Conservation (phyloP, 2,329 filamentous ascomycete genomes). For the Exophiala phaeomuriformis region DNA sequence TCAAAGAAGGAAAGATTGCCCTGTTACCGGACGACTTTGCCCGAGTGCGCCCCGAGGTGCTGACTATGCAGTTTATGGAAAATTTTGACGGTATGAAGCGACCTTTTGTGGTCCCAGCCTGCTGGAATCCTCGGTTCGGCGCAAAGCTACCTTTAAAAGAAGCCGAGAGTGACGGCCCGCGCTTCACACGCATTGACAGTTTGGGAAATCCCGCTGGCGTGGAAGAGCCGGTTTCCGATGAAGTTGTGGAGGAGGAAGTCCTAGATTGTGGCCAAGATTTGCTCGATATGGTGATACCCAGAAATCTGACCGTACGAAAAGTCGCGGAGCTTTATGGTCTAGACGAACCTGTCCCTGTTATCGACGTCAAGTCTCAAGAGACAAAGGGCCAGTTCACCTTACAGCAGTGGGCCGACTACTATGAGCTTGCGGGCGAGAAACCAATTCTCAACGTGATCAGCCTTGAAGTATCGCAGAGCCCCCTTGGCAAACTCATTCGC, state of each 20-base stretch:
- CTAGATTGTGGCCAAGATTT: slow-evolving; percentile 57
- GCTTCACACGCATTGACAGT: slow-evolving; percentile 7
- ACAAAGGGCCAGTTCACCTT: slow-evolving; percentile 60
- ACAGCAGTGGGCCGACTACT: slow-evolving; percentile 59
- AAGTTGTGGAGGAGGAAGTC: slow-evolving; percentile 33
- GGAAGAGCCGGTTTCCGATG: background rate
- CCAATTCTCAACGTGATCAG: slow-evolving; percentile 63
- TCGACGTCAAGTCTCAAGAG: slow-evolving; percentile 63
- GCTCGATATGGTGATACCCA: slow-evolving; percentile 61
- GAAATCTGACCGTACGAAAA: slow-evolving; percentile 55
- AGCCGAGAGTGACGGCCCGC: background rate
- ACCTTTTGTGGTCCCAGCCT: slow-evolving; percentile 59
- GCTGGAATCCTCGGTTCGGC: slow-evolving; percentile 48
- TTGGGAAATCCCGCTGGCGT: background rate
- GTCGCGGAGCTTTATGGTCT: slow-evolving; percentile 58
- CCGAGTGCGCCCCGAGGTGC: slow-evolving; percentile 55
- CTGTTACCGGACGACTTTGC: slow-evolving; percentile 57
- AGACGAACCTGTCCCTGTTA: slow-evolving; percentile 54
- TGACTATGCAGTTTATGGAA: slow-evolving; percentile 58
- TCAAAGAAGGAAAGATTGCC: slow-evolving; percentile 57
- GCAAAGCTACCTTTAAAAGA: background rate
- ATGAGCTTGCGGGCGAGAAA: slow-evolving; percentile 55
- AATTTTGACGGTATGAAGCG: slow-evolving; percentile 57
- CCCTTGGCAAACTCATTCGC: slow-evolving; percentile 54
- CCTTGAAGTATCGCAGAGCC: slow-evolving; percentile 59